Percentiles rank a stretch among this genome's conserved stretches.
These are phyloP conservation scores for Apiotrichum brassicae DNA, from an alignment of 1,284 basidiomycete genomes.

Conservation along the genomic window DNA sequence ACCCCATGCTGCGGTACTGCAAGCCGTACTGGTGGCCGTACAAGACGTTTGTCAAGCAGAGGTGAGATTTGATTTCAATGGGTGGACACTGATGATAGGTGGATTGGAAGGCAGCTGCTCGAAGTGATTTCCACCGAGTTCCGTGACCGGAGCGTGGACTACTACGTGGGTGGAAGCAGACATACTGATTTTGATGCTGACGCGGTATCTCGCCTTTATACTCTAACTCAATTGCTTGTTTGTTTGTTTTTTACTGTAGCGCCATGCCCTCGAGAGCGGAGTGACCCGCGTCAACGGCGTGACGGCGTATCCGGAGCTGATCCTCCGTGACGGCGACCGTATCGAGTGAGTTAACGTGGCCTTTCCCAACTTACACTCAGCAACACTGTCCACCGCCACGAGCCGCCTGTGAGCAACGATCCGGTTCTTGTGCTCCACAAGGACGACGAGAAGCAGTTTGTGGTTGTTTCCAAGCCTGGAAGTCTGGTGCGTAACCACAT, in stretches of 20 bases:
- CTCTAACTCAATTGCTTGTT: too few relatives aligned
- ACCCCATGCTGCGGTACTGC: constrained; percentile 46
- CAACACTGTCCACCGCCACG: constrained; percentile 90
- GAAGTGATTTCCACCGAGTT: constrained; percentile 86
- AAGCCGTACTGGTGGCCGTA: constrained; percentile 53
- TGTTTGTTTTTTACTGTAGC: constrained; percentile 53
- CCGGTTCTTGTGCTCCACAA: constrained; percentile 74
- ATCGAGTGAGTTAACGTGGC: constrained; percentile 79
- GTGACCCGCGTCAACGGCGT: constrained; percentile 90
- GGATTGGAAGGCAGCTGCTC: constrained; percentile 49
- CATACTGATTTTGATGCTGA: too few relatives aligned
- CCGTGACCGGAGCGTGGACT: constrained; percentile 80
- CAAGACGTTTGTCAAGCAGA: constrained; percentile 81
- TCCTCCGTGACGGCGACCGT: constrained; percentile 80
- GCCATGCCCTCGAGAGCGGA: constrained; percentile 86
- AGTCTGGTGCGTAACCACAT: constrained; percentile 63
- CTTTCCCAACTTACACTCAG: constrained; percentile 54
- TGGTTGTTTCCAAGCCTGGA: constrained; percentile 92
- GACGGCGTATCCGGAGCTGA: constrained; percentile 67
- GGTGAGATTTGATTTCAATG: constrained; percentile 51
- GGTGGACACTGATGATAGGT: constrained; percentile 14
- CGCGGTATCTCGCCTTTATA: too few relatives aligned
- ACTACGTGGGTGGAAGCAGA: constrained; percentile 78
- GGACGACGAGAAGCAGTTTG: constrained; percentile 70
- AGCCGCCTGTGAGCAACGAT: constrained; percentile 85